Evolutionary conservation across 768 basidiomycete species (phyloP).

Genomic region (Leccinum pellstonianum): DNA sequence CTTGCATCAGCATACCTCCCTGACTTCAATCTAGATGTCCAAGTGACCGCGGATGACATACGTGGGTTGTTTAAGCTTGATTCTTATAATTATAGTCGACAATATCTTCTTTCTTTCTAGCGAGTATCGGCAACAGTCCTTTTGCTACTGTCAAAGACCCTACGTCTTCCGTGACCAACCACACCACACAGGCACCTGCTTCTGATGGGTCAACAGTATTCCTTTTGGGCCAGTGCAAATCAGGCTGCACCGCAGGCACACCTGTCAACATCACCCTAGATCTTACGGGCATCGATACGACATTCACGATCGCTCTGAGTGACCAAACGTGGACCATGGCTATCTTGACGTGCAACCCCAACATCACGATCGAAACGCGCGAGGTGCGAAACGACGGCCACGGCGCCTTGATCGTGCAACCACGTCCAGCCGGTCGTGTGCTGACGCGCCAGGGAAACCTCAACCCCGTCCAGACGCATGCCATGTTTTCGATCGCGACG

Average conservation of each 20-base stretch:
- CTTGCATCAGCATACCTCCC: slow-evolving; percentile 16
- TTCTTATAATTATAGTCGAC: not conserved
- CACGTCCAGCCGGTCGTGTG: slow-evolving; percentile 6
- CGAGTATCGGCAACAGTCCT: not conserved
- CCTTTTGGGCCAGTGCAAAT: slow-evolving; percentile 20
- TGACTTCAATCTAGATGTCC: slow-evolving; percentile 21
- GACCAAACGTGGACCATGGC: slow-evolving; percentile 25
- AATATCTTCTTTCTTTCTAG: not conserved
- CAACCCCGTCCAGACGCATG: slow-evolving; percentile 21
- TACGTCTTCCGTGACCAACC: slow-evolving; percentile 14
- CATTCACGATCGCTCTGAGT: slow-evolving; percentile 12
- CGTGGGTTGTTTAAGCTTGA: slow-evolving; percentile 8
- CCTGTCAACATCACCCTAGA: slow-evolving; percentile 11
- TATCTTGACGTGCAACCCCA: slow-evolving; percentile 23
- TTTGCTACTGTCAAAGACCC: slow-evolving; percentile 14
- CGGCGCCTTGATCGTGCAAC: slow-evolving; percentile 21
- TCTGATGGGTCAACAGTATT: slow-evolving; percentile 27
- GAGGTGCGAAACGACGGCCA: slow-evolving; percentile 24
- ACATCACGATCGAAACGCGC: slow-evolving; percentile 26
- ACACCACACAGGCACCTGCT: slow-evolving; percentile 16
- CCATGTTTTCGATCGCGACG: slow-evolving; percentile 24
- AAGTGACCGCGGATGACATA: not conserved
- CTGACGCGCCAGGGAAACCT: slow-evolving; percentile 26
- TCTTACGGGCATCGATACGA: slow-evolving; percentile 9
- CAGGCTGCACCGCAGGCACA: slow-evolving; percentile 10